Conservation (phyloP, 305 asterid species). For the Solanum hybrid region DNA sequence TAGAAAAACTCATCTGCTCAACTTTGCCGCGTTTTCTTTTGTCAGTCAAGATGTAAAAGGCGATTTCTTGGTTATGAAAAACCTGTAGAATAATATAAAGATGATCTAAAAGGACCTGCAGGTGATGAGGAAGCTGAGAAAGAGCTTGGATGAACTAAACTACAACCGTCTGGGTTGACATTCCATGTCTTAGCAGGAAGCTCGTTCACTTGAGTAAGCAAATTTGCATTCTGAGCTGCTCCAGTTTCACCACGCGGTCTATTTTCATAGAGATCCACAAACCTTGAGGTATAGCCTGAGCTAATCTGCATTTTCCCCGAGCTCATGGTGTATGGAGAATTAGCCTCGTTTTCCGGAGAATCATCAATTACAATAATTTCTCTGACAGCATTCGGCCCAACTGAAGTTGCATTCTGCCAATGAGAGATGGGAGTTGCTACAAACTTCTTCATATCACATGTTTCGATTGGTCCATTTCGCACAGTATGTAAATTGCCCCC, state of each 20-base stretch:
- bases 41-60: neutral
- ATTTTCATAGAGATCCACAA: slow-evolving; percentile 19
- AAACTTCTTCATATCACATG: slow-evolving; percentile 19
- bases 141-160: slow-evolving; percentile 9
- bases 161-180: slow-evolving; percentile 13
- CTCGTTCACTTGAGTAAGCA: slow-evolving; percentile 18
- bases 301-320: slow-evolving; percentile 12
- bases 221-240: slow-evolving; percentile 16
- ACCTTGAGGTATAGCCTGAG: slow-evolving; percentile 24
- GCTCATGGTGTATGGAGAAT: slow-evolving; percentile 3
- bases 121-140: slow-evolving; percentile 16
- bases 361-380: slow-evolving; percentile 47
- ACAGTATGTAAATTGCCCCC: slow-evolving; percentile 20
- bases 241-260: slow-evolving; percentile 28
- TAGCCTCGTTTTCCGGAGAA: slow-evolving; percentile 27
- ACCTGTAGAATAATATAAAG: slow-evolving; percentile 19
- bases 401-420: slow-evolving; percentile 11
- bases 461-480: slow-evolving; percentile 18
- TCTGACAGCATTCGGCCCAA: slow-evolving; percentile 14
- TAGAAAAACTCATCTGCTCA: slow-evolving; percentile 5
- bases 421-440: slow-evolving; percentile 12
- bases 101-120: slow-evolving; percentile 15
- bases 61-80: slow-evolving; percentile 18
- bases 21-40: neutral
- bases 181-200: slow-evolving; percentile 34